Base-by-base conservation (phyloP, 441 rosid species). In the Syzygium syzygioides region DNA sequence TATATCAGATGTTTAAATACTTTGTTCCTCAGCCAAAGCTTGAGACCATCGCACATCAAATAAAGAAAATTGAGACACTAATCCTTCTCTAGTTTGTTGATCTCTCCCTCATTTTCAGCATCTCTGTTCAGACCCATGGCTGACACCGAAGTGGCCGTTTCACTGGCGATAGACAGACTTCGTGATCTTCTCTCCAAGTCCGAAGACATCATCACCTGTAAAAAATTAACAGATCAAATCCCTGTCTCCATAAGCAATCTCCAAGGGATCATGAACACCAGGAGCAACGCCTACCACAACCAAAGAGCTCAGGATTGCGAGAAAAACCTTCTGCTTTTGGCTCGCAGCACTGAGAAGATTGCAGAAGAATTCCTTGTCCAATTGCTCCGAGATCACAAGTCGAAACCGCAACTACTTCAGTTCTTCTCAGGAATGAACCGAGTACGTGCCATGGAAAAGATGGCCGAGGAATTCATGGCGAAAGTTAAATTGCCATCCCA, bases 401-500 rank as follows among this genome's bases (percentile, higher is more conserved):
- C 19, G 12, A 64, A 64, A 30, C 28, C 37, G 41, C 19, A 30
- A 30, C 9, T 18, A 66, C 13, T 3, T 66, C 41, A 23, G 19
- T 18, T 32, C 79, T 66, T 66, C 79, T 66, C 79, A 32, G 0
- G 4, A 32, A 17, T 34, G 5, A 9, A 32, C 13, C 25, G 45
- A 66, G 19, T 17, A 66, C 2, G 41, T 9, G 45, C 79, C 79
- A 66, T 3, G 41, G 3, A 66, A 66, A 32, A 17, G 45, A 32
- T 66, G 25, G 45, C 13, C 0, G 12, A 7, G 45, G 6, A 66
- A 3, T 66, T 66, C 41, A 9, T 4, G 45, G 2, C 0, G 1
- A 3, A 4, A 8, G 0, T 2, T 4, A 3, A 4, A 8, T 32
- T 2, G 11, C 14, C 9, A 8, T 30, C 4, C 79, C 0, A 0